phyloP scores from a whole-genome alignment of 192 early-diverging fungal genomes.

The Umbelopsis sp. region DNA sequence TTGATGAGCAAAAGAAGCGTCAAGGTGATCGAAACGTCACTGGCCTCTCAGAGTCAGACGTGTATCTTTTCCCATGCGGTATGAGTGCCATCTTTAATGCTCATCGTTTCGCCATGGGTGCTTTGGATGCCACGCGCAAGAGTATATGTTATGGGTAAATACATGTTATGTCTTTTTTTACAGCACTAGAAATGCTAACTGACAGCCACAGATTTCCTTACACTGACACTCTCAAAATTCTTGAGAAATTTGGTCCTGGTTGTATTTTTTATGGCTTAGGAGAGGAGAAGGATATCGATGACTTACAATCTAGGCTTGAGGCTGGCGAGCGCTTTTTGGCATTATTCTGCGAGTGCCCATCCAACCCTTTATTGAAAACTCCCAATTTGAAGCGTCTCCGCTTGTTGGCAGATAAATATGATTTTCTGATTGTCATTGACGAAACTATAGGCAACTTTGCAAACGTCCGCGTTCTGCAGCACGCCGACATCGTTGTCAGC shows the following conservation, averaged over 20 bases:
- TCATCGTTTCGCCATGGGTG: slow-evolving; percentile 62
- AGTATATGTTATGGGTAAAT: slow-evolving; percentile 88
- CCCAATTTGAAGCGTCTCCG: slow-evolving; percentile 78
- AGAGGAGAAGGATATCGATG: slow-evolving; percentile 71
- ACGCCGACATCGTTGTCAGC: slow-evolving; percentile 87
- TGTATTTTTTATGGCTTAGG: slow-evolving; percentile 89
- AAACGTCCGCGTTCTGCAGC: slow-evolving; percentile 78
- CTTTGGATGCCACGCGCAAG: slow-evolving; percentile 58
- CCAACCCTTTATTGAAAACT: slow-evolving; percentile 89
- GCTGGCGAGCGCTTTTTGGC: slow-evolving; percentile 71
- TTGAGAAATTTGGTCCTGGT: slow-evolving; percentile 93
- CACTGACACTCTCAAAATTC: slow-evolving; percentile 95
- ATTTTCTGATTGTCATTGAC: slow-evolving; percentile 85
- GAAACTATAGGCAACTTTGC: slow-evolving; percentile 96
- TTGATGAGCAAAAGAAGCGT: slow-evolving; percentile 44
- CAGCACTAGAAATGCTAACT: neutral
- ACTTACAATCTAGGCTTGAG: slow-evolving; percentile 66
- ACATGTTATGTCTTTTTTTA: neutral
- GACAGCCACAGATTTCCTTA: slow-evolving; percentile 77
- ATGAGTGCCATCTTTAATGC: slow-evolving; percentile 95
- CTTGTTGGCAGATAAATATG: slow-evolving; percentile 71
- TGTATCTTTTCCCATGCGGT: slow-evolving; percentile 86
- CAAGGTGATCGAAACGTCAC: slow-evolving; percentile 51
- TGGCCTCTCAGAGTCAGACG: slow-evolving; percentile 73
- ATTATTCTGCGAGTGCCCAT: slow-evolving; percentile 93